Base-by-base conservation (phyloP, 1,139 yeast genomes). In the Yarrowia galli region DNA sequence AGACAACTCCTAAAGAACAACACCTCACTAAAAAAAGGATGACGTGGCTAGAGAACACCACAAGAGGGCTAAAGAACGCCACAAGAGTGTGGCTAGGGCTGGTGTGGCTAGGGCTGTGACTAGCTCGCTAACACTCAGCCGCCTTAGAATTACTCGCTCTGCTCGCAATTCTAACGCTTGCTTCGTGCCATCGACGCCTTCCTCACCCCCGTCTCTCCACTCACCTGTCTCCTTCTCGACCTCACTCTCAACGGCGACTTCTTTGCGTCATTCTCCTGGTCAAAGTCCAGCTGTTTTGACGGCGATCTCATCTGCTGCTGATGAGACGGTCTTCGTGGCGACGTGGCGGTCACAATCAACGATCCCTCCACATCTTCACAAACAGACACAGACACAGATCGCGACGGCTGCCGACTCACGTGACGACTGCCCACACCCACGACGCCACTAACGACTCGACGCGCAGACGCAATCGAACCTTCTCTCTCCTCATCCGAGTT, bases 341-440 rank as follows among this genome's bases (percentile, higher is more conserved):
- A 56, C 22, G 66, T n/a, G n/a, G n/a, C n/a, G n/a, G 66, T 61
- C 16, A 61, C 66, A 36, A 61, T 48, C 56, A 61, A 20, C n/a
- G 66, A 46, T n/a, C 66, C 66, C 66, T 61, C 66, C 15, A 38
- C 56, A 46, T 61, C 66, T 15, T 61, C 66, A 23, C 66, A 61
- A 4, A 61, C 66, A 4, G 66, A 61, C 22, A 61, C 66, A 13
- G 66, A 61, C 15, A 61, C 66, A 2, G 66, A n/a, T 8, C 66
- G 43, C 1, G 66, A 46, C 20, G 66, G 38, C 15, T 61, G 43
- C 5, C 66, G 23, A 23, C 51, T 36, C 15, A 48, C 46, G 10
- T 28, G 32, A 28, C 32, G 32, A 28, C 32, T 28, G 8, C 10
- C 32, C 32, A 28, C 32, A 5, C n/a, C n/a, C n/a, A n/a, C n/a